Percentiles rank a stretch among this genome's conserved stretches.
These are phyloP conservation scores for Articulospora tetracladia DNA, from an alignment of 495 filamentous ascomycete species.

Conservation along the genomic window DNA sequence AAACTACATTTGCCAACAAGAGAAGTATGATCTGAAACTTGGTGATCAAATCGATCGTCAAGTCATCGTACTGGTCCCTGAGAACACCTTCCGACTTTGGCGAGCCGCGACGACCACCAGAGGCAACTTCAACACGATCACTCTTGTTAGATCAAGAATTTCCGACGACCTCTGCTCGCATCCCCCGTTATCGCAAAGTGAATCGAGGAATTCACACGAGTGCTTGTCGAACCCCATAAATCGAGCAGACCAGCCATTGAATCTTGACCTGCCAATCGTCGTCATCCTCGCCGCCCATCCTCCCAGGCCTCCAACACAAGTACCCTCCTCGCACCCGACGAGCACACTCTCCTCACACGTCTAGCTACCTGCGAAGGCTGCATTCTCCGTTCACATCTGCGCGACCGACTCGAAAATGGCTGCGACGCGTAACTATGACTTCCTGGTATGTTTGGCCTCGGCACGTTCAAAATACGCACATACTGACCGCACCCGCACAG, in stretches of 20 bases:
- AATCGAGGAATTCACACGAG: neutral
- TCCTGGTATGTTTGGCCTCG: constrained; percentile 62
- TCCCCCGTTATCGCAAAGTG: neutral
- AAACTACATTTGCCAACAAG: neutral
- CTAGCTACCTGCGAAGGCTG: neutral
- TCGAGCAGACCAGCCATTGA: neutral
- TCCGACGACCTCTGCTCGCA: neutral
- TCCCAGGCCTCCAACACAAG: constrained; percentile 2
- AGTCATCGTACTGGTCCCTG: neutral
- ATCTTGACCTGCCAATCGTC: constrained; percentile 1
- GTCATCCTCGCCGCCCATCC: neutral
- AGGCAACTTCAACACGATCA: constrained; percentile 1
- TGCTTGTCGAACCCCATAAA: neutral
- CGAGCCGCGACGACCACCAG: neutral
- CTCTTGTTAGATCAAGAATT: neutral
- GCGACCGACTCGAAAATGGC: constrained; percentile 60
- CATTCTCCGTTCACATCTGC: neutral
- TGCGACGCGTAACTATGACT: constrained; percentile 96
- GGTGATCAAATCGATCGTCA: neutral
- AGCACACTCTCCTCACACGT: neutral
- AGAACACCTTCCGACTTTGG: neutral
- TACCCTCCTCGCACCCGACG: constrained; percentile 8
- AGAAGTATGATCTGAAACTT: neutral
- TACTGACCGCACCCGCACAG: constrained; percentile 41
- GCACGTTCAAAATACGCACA: neutral